Conservation (phyloP, 306 rosid species). For the Casuarina glauca region DNA sequence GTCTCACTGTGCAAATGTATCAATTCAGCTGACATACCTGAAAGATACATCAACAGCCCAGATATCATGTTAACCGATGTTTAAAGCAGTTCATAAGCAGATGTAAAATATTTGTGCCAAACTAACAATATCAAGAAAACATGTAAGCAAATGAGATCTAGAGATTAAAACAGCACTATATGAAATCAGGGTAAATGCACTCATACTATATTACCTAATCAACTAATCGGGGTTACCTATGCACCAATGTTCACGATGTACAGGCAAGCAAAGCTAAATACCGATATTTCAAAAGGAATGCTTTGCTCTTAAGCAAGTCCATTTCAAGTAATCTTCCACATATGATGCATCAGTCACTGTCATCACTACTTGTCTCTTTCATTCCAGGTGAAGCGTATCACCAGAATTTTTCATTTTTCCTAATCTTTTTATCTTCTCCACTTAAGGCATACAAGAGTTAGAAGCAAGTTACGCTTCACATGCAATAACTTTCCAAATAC, state of each 20-base stretch:
- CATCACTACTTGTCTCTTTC: neutral
- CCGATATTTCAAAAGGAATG: neutral
- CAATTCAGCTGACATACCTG: conserved; percentile 74
- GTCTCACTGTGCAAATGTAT: conserved; percentile 50
- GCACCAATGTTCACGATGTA: neutral
- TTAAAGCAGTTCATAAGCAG: conserved; percentile 10
- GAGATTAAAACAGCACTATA: neutral
- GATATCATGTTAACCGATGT: conserved; percentile 14
- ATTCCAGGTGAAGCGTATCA: neutral
- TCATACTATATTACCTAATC: neutral
- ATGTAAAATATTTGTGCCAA: neutral
- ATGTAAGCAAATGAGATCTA: neutral
- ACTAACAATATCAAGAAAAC: conserved; percentile 5
- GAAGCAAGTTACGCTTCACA: neutral
- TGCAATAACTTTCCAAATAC: neutral
- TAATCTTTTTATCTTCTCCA: neutral
- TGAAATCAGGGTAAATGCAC: neutral
- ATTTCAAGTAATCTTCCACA: neutral
- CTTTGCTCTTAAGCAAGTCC: neutral
- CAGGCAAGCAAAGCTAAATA: neutral
- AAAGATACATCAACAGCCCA: conserved; percentile 33
- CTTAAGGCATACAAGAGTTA: neutral
- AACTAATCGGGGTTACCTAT: neutral
- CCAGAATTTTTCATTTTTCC: neutral
- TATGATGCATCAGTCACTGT: neutral